These are phyloP conservation scores for Aspergillus asperescens DNA, from an alignment of 495 filamentous ascomycete genomes.

Conservation along the genomic window DNA sequence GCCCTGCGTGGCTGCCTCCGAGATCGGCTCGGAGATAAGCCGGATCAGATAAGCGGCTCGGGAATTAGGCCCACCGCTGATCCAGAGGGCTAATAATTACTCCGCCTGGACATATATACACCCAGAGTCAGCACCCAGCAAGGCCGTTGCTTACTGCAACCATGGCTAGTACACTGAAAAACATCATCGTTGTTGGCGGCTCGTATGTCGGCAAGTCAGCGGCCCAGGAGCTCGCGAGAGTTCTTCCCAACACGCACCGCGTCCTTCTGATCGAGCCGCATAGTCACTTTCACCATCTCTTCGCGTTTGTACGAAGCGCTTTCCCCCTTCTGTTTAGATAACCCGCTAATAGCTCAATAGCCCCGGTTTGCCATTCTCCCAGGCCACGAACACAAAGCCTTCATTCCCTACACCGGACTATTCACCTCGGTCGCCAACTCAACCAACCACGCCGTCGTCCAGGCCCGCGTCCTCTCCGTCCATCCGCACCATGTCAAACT, in stretches of 20 bases:
- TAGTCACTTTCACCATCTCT: conserved; percentile 51
- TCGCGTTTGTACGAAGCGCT: conserved; percentile 42
- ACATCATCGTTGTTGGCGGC: conserved; percentile 40
- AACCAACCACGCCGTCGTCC: conserved; percentile 33
- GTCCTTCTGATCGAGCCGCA: conserved; percentile 47
- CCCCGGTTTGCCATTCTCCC: conserved; percentile 48
- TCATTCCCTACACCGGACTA: conserved; percentile 46
- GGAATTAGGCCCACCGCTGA: too few species aligned
- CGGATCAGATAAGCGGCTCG: conserved; percentile 12
- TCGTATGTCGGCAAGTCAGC: conserved; percentile 40
- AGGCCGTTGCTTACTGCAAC: background rate
- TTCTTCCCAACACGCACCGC: conserved; percentile 39
- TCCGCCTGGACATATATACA: conserved; percentile 1
- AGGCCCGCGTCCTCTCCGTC: conserved; percentile 41
- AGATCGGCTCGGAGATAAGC: conserved; percentile 9
- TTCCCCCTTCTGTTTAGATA: background rate
- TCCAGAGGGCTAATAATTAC: conserved; percentile 10
- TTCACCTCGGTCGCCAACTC: conserved; percentile 33
- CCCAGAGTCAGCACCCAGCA: background rate
- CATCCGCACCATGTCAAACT: conserved; percentile 34
- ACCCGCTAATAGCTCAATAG: conserved; percentile 23
- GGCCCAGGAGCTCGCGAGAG: conserved; percentile 34
- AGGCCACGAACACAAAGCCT: conserved; percentile 51
- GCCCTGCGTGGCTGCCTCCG: too few species aligned
- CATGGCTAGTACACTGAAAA: conserved; percentile 27